Conservation (phyloP, 2,329 filamentous ascomycete genomes). For the Colletotrichum salicis region DNA sequence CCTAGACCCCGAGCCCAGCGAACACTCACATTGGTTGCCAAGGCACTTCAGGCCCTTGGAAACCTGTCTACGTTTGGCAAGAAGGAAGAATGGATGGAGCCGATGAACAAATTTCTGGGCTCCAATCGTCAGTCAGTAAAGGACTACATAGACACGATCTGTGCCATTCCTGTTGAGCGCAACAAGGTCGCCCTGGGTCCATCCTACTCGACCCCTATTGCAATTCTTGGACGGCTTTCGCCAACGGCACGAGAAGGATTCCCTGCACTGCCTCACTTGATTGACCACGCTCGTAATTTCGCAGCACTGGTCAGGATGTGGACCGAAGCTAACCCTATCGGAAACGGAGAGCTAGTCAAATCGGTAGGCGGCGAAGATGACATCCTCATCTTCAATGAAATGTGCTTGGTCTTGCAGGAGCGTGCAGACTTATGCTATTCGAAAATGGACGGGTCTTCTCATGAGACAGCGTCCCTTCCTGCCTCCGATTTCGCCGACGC, state of each 20-base stretch:
- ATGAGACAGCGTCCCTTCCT: conserved; percentile 47
- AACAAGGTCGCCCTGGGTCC: conserved; percentile 64
- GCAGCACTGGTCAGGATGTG: conserved; percentile 85
- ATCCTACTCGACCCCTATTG: conserved; percentile 91
- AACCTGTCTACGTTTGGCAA: conserved; percentile 93
- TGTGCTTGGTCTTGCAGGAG: conserved; percentile 61
- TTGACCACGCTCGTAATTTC: conserved; percentile 88
- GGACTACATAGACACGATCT: conserved; percentile 86
- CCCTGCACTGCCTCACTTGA: conserved; percentile 89
- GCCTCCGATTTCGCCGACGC: conserved; percentile 57
- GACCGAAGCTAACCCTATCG: conserved; percentile 65
- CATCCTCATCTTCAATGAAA: conserved; percentile 61
- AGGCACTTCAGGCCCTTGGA: conserved; percentile 88
- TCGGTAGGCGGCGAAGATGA: conserved; percentile 54
- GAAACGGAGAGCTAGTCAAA: conserved; percentile 36
- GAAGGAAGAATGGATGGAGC: conserved; percentile 99
- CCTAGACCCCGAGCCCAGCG: conserved; percentile 85
- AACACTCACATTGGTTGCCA: conserved; percentile 91
- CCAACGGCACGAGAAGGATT: conserved; percentile 89
- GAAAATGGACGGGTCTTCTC: conserved; percentile 58
- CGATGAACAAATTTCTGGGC: conserved; percentile 90
- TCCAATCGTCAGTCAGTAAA: conserved; percentile 84
- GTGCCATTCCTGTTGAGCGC: conserved; percentile 80
- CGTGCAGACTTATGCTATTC: conserved; percentile 63
- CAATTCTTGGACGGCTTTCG: conserved; percentile 85